Evolutionary conservation across 2,329 filamentous ascomycete species (phyloP).

Genomic region (Grosmannia serpens): DNA sequence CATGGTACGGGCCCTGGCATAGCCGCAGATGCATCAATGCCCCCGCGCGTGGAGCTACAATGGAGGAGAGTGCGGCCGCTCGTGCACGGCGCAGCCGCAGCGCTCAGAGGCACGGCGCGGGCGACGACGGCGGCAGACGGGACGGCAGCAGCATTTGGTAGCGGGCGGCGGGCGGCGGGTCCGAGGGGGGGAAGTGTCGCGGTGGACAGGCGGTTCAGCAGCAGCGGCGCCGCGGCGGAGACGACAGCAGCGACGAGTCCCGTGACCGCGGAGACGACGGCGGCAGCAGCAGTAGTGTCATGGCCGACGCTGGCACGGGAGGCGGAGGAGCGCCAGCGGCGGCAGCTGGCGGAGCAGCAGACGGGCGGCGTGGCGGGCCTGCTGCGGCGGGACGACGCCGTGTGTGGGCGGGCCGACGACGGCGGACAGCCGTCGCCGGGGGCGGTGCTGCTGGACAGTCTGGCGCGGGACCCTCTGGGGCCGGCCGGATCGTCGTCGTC

Average conservation of each 20-base stretch:
- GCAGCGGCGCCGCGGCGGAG: not conserved
- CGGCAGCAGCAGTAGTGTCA: constrained; percentile 1
- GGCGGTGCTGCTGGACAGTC: constrained; percentile 13
- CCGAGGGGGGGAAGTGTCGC: not conserved
- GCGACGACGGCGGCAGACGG: too few relatives aligned
- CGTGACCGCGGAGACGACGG: not conserved
- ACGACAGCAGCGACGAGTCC: not conserved
- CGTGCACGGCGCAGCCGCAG: not conserved
- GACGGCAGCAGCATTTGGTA: not conserved
- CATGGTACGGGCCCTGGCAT: constrained; percentile 2
- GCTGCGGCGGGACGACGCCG: too few relatives aligned
- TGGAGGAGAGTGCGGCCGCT: constrained; percentile 6
- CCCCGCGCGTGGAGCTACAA: constrained; percentile 4
- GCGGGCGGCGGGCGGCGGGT: not conserved
- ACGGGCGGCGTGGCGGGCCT: not conserved
- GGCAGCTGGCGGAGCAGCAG: not conserved
- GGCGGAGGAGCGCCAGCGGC: not conserved
- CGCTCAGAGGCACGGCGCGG: not conserved
- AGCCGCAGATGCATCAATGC: constrained; percentile 7
- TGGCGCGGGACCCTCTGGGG: constrained; percentile 13
- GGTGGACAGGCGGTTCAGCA: not conserved
- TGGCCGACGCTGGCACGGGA: constrained; percentile 3
- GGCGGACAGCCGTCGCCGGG: constrained; percentile 5
- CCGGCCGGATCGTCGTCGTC: not conserved
- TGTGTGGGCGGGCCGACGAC: too few relatives aligned